phyloP scores from a whole-genome alignment of 371 early-diverging fungal species.

The Rhizopus stolonifer region DNA sequence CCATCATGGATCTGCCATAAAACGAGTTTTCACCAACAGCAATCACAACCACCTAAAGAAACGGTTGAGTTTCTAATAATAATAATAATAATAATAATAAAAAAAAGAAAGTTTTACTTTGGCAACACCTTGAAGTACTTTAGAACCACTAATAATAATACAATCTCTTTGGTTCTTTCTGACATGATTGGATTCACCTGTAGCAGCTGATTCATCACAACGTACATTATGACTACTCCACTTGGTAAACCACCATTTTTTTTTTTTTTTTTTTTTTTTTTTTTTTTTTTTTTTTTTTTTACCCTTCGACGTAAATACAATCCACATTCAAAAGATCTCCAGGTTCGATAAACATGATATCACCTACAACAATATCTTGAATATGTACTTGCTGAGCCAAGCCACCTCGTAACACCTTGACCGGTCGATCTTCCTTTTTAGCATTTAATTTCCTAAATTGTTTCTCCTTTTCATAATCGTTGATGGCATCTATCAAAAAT shows the following conservation, averaged over 20 bases:
- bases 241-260: neutral
- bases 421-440: slow-evolving; percentile 71
- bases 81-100: too few species aligned
- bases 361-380: slow-evolving; percentile 81
- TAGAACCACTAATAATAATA: slow-evolving; percentile 72
- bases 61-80: too few species aligned
- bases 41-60: slow-evolving; percentile 54
- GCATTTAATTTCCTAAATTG: slow-evolving; percentile 78
- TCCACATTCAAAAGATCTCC: slow-evolving; percentile 89
- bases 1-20: slow-evolving; percentile 44
- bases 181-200: slow-evolving; percentile 81
- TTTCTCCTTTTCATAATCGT: slow-evolving; percentile 78
- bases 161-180: slow-evolving; percentile 34
- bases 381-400: slow-evolving; percentile 72
- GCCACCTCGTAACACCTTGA: slow-evolving; percentile 70
- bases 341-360: slow-evolving; percentile 82
- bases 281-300: neutral
- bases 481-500: slow-evolving; percentile 58
- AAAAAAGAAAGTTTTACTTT: too few species aligned
- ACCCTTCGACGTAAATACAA: slow-evolving; percentile 53
- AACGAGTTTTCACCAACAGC: slow-evolving; percentile 70
- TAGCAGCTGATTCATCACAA: slow-evolving; percentile 84
- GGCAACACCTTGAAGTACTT: slow-evolving; percentile 70
- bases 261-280: neutral
- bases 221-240: slow-evolving; percentile 65